These are phyloP conservation scores for Blastocladiella emersonii DNA, from an alignment of 371 early-diverging fungal species.

Conservation along the genomic window DNA sequence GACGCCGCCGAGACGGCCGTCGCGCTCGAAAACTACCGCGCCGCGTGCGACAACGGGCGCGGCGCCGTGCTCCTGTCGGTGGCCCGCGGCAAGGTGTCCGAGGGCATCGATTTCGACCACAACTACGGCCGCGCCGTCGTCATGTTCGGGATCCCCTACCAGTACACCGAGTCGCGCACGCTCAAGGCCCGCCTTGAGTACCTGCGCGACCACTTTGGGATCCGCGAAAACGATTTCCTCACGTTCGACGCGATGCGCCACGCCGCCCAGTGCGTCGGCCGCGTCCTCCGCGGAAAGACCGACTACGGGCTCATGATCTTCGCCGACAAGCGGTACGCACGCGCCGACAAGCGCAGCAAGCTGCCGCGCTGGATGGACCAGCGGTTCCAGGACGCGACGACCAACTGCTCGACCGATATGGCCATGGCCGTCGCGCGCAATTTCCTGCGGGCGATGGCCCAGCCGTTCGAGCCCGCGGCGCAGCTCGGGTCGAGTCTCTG, in stretches of 20 bases:
- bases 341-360: conserved; percentile 89
- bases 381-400: conserved; percentile 76
- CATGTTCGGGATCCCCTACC: conserved; percentile 99
- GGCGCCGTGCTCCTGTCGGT: conserved; percentile 98
- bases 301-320: conserved; percentile 99
- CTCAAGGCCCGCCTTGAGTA: conserved; percentile 94
- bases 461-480: conserved; percentile 56
- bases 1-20: conserved; percentile 96
- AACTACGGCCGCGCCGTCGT: conserved; percentile 97
- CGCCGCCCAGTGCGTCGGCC: conserved; percentile 98
- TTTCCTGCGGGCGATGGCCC: conserved; percentile 94
- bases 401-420: conserved; percentile 97
- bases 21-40: conserved; percentile 90
- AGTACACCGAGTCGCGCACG: conserved; percentile 95
- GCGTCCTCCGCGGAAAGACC: conserved; percentile 94
- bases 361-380: conserved; percentile 97
- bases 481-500: conserved; percentile 1
- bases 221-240: conserved; percentile 97
- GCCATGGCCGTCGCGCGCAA: conserved; percentile 84
- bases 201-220: conserved; percentile 78
- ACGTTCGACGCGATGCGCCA: conserved; percentile 99
- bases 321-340: conserved; percentile 95
- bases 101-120: conserved; percentile 99
- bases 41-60: conserved; percentile 96
- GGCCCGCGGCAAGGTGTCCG: conserved; percentile 99